Evolutionary conservation across 228 moss, liverwort and hornwort genomes (phyloP).

Genomic region (Sphagnum fallax): DNA sequence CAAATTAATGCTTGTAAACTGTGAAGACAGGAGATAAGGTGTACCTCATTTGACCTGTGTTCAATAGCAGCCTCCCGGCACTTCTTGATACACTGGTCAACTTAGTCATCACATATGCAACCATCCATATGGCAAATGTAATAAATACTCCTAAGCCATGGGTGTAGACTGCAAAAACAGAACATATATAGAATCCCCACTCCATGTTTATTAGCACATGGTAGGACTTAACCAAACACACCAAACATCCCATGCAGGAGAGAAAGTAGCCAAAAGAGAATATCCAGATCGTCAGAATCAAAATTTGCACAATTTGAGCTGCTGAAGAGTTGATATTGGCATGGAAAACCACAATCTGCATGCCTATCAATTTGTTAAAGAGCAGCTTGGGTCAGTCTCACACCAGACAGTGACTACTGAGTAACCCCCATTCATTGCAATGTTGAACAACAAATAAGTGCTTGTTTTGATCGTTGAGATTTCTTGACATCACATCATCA

Average conservation of each 20-base stretch:
- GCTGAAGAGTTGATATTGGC: neutral
- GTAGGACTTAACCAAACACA: neutral
- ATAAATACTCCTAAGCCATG: neutral
- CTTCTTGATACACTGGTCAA: neutral
- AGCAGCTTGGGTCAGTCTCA: neutral
- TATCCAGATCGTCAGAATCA: neutral
- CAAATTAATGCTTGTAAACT: too few relatives aligned
- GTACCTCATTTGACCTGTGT: neutral
- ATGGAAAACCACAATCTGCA: constrained; percentile 7
- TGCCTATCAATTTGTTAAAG: neutral
- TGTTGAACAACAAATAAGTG: neutral
- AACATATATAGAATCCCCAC: too few relatives aligned
- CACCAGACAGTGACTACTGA: neutral
- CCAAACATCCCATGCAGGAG: neutral
- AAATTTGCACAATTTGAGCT: neutral
- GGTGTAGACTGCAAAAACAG: too few relatives aligned
- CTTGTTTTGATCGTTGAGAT: neutral
- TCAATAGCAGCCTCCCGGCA: constrained; percentile 2
- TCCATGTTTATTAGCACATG: too few relatives aligned
- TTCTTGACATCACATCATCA: neutral
- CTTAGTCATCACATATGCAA: neutral
- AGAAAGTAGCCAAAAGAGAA: neutral
- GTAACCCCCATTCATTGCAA: neutral
- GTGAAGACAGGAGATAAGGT: neutral
- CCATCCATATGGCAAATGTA: constrained; percentile 1